Evolutionary conservation across 78 protist species (phyloP).

Genomic region (Polysphondylium violaceum): DNA sequence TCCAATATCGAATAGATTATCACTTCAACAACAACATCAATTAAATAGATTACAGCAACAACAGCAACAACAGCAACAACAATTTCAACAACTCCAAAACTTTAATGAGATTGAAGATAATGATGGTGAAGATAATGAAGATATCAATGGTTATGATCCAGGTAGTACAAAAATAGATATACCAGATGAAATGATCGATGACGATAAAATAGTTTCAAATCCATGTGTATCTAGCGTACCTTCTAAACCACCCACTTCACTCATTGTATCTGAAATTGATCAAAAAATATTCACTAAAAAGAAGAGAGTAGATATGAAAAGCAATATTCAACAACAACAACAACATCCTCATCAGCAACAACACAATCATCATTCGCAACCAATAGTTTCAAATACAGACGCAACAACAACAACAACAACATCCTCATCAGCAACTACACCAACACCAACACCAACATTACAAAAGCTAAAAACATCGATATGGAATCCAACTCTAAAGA

Average conservation of each 20-base stretch:
- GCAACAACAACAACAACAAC: not conserved
- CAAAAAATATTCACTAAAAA: too few relatives aligned
- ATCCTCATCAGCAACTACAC: not conserved
- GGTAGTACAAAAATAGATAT: not conserved
- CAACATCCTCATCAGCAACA: not conserved
- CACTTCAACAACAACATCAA: not conserved
- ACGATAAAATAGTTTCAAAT: slow-evolving; percentile 1
- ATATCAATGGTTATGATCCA: not conserved
- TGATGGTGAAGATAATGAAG: not conserved
- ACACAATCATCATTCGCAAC: not conserved
- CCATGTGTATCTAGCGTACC: not conserved
- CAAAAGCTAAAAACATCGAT: slow-evolving; percentile 25
- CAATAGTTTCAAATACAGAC: not conserved
- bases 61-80: not conserved
- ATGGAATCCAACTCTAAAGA: slow-evolving; percentile 22
- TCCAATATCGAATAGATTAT: not conserved
- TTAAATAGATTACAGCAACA: not conserved
- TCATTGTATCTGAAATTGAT: too few relatives aligned
- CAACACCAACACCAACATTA: not conserved
- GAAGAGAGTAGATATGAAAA: not conserved
- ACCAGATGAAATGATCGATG: not conserved
- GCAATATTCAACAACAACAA: not conserved
- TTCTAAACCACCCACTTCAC: too few relatives aligned
- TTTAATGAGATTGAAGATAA: not conserved
- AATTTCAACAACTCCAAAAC: not conserved